These are phyloP conservation scores for Sporothrix luriei DNA, from an alignment of 2,329 filamentous ascomycete genomes.

Conservation along the genomic window DNA sequence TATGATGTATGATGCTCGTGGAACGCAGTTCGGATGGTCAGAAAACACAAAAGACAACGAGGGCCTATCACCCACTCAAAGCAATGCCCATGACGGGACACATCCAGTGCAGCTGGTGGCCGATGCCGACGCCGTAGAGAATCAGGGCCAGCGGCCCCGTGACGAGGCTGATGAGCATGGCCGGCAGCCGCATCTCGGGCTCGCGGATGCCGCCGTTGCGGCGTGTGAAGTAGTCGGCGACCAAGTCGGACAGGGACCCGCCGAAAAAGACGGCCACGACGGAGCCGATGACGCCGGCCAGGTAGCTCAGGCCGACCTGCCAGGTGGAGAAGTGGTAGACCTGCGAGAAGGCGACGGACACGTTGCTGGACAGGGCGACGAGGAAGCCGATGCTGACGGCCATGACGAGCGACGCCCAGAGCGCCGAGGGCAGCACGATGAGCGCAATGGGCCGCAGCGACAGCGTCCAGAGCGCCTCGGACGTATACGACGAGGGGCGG, in stretches of 20 bases:
- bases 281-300: constrained; percentile 53
- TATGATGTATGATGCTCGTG: no score
- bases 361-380: constrained; percentile 1
- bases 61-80: constrained; percentile 51
- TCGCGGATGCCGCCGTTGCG: constrained; percentile 60
- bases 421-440: neutral
- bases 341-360: neutral
- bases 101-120: constrained; percentile 56
- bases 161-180: constrained; percentile 54
- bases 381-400: neutral
- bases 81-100: constrained; percentile 58
- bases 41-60: no score
- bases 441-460: neutral
- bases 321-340: constrained; percentile 39
- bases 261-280: constrained; percentile 54
- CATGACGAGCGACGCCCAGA: neutral
- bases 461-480: neutral
- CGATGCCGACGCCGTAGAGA: constrained; percentile 53
- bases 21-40: no score
- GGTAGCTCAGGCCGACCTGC: constrained; percentile 56
- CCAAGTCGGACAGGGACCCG: constrained; percentile 52
- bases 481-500: neutral
- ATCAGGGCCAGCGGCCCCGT: constrained; percentile 52
- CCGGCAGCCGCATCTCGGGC: constrained; percentile 59
- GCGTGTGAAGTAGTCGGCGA: constrained; percentile 53